Evolutionary conservation across 805 yeast species (phyloP).

Genomic region (Saccharomycopsis javanensis): DNA sequence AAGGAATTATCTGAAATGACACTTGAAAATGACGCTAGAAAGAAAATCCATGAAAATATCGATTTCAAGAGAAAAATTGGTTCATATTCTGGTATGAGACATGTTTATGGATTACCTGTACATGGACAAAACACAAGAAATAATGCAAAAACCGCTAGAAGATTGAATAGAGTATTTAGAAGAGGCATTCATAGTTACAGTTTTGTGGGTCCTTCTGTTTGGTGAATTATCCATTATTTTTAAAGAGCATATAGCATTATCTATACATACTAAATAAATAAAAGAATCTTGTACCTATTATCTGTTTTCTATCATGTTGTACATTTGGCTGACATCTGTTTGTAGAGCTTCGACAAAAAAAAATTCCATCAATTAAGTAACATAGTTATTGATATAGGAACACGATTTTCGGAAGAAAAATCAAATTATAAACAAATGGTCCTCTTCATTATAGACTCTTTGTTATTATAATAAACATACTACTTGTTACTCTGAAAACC

Average conservation of each 20-base stretch:
- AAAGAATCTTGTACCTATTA: background rate
- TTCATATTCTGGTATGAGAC: constrained; percentile 81
- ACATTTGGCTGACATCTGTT: background rate
- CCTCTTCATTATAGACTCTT: no score
- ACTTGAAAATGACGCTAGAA: constrained; percentile 72
- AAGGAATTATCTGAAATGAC: constrained; percentile 78
- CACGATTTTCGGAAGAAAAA: no score
- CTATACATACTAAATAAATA: background rate
- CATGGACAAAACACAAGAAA: constrained; percentile 88
- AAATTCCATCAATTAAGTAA: no score
- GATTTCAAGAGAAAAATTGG: constrained; percentile 71
- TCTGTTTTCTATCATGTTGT: no score
- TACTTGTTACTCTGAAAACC: no score
- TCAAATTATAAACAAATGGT: no score
- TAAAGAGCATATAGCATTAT: no score
- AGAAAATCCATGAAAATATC: constrained; percentile 69
- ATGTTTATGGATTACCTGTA: constrained; percentile 72
- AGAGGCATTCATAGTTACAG: constrained; percentile 26
- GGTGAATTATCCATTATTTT: no score
- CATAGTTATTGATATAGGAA: no score
- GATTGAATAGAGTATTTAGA: constrained; percentile 71
- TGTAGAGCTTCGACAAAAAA: no score
- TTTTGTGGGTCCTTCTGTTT: background rate
- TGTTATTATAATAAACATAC: no score
- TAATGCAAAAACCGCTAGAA: constrained; percentile 84